Evolutionary conservation across 169 alveolate species (phyloP).

Genomic region (Blepharisma undulans): DNA sequence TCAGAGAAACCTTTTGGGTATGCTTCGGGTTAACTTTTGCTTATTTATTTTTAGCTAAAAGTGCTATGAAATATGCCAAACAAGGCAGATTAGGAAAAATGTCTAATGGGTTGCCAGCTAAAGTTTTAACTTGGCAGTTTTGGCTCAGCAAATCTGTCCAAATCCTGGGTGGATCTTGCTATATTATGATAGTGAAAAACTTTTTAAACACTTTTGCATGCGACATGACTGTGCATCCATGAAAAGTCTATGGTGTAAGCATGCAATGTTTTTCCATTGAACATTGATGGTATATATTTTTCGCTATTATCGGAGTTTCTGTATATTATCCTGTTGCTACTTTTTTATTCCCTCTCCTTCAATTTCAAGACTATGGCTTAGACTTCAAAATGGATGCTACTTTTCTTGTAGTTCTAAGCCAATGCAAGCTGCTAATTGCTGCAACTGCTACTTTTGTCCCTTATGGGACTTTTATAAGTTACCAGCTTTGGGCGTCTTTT

Average conservation of each 20-base stretch:
- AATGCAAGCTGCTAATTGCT: constrained; percentile 38
- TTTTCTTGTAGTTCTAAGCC: constrained; percentile 8
- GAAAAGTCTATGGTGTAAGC: background rate
- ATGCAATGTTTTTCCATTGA: background rate
- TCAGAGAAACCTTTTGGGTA: constrained; percentile 17
- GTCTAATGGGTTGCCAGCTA: constrained; percentile 7
- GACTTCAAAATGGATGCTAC: constrained; percentile 28
- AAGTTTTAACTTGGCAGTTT: background rate
- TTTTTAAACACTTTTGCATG: constrained; percentile 18
- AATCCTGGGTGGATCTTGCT: background rate
- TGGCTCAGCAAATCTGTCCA: background rate
- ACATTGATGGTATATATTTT: background rate
- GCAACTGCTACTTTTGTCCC: constrained; percentile 25
- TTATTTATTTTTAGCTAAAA: background rate
- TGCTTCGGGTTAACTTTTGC: background rate
- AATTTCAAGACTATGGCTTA: background rate
- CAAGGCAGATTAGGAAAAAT: constrained; percentile 7
- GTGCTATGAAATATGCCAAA: constrained; percentile 3
- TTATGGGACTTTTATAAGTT: background rate
- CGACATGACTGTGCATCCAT: background rate
- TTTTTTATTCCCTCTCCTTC: constrained; percentile 4
- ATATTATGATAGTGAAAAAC: constrained; percentile 6
- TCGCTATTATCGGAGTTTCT: background rate
- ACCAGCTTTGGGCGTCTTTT: background rate
- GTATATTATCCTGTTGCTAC: constrained; percentile 39